These are phyloP conservation scores for Sporobolomyces roseus DNA, from an alignment of 768 basidiomycete genomes.

Conservation along the genomic window DNA sequence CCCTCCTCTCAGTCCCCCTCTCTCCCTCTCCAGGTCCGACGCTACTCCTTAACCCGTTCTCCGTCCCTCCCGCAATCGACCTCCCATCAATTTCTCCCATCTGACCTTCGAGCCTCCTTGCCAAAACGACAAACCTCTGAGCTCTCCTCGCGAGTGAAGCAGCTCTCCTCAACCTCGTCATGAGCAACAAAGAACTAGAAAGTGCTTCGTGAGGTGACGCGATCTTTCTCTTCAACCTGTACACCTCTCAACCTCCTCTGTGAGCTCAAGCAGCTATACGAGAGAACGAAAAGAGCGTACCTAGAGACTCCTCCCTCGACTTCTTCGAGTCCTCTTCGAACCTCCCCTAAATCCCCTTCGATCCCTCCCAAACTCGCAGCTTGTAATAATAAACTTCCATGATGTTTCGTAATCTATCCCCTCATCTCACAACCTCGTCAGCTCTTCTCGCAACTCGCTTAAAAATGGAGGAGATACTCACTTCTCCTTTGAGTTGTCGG, in stretches of 20 bases:
- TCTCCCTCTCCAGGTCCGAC: slow-evolving; percentile 45
- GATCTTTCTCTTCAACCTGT: slow-evolving; percentile 78
- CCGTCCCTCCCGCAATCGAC: not conserved
- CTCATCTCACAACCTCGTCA: too few relatives aligned
- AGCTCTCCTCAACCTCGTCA: slow-evolving; percentile 75
- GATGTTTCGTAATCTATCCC: slow-evolving; percentile 77
- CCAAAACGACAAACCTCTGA: slow-evolving; percentile 76
- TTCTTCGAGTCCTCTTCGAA: slow-evolving; percentile 67
- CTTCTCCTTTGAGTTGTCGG: slow-evolving; percentile 78
- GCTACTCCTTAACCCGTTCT: slow-evolving; percentile 46
- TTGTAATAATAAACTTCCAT: slow-evolving; percentile 73
- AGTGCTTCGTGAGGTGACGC: slow-evolving; percentile 75
- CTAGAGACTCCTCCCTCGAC: slow-evolving; percentile 72
- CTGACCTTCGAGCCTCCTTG: slow-evolving; percentile 75
- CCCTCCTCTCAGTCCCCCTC: slow-evolving; percentile 63
- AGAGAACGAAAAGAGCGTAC: slow-evolving; percentile 52
- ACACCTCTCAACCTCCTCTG: not conserved
- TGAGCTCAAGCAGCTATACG: slow-evolving; percentile 35
- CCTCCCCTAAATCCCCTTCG: slow-evolving; percentile 63
- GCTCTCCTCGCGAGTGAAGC: slow-evolving; percentile 78
- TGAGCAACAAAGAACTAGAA: slow-evolving; percentile 63
- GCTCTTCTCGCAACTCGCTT: too few relatives aligned
- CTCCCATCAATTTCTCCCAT: slow-evolving; percentile 63
- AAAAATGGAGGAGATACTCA: too few relatives aligned
- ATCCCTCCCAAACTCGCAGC: slow-evolving; percentile 71